Evolutionary conservation across 352 stramenopile species (phyloP).

Genomic region (Peronospora destructor): DNA sequence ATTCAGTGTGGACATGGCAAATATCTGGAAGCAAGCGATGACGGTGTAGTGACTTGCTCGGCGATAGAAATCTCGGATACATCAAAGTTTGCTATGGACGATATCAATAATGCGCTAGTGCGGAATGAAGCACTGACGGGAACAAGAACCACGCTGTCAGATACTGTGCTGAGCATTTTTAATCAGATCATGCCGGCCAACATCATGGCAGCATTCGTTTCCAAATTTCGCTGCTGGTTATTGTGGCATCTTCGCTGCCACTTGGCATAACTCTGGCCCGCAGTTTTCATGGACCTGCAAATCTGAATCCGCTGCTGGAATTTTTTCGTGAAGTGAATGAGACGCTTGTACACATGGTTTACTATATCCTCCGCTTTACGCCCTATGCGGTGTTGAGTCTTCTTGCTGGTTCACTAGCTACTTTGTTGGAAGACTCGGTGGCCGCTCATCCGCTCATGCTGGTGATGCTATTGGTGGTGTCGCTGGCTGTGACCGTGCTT

Average conservation of each 20-base stretch:
- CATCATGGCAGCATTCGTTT: constrained; percentile 63
- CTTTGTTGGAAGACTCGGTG: constrained; percentile 31
- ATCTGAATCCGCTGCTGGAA: constrained; percentile 71
- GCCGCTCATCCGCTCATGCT: constrained; percentile 38
- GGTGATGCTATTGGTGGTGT: constrained; percentile 38
- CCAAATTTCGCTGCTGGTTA: constrained; percentile 56
- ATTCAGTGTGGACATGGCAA: constrained; percentile 70
- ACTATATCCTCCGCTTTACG: constrained; percentile 69
- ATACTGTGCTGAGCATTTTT: constrained; percentile 59
- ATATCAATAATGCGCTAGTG: constrained; percentile 52
- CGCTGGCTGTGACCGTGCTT: constrained; percentile 36
- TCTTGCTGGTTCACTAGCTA: constrained; percentile 54
- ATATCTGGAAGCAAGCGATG: constrained; percentile 47
- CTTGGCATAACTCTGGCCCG: constrained; percentile 53
- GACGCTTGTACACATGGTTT: constrained; percentile 66
- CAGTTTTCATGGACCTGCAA: constrained; percentile 62
- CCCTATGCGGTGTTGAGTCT: constrained; percentile 66
- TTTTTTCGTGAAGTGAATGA: constrained; percentile 77
- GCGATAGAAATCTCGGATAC: constrained; percentile 26
- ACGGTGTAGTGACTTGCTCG: constrained; percentile 56
- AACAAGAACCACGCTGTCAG: constrained; percentile 41
- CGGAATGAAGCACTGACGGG: constrained; percentile 35
- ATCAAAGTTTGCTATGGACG: constrained; percentile 48
- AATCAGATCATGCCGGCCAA: constrained; percentile 61
- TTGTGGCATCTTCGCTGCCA: constrained; percentile 66